phyloP scores from a whole-genome alignment of 176 grass and related monocot species.

The Oryza australiensis region DNA sequence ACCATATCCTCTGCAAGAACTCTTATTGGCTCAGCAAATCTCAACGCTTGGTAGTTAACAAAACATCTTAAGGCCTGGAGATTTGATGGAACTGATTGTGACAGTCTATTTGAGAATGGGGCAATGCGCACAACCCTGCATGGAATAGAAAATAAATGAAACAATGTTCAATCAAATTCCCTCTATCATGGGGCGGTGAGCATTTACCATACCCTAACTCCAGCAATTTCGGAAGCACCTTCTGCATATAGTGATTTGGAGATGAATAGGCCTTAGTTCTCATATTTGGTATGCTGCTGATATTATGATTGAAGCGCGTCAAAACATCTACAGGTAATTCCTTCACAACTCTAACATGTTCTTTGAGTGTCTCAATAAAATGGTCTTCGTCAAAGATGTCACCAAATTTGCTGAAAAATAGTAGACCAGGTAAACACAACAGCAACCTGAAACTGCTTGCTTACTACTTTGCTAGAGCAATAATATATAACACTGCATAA shows the following conservation, averaged over 20 bases:
- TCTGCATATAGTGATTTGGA: constrained; percentile 70
- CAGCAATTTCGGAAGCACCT: constrained; percentile 81
- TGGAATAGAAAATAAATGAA: constrained; percentile 33
- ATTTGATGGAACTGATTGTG: constrained; percentile 65
- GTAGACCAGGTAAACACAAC: constrained; percentile 11
- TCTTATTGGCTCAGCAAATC: constrained; percentile 82
- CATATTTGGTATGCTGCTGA: constrained; percentile 91
- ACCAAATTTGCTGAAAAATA: constrained; percentile 79
- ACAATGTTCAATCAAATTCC: constrained; percentile 21
- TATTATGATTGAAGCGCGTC: constrained; percentile 75
- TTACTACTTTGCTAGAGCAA: not conserved
- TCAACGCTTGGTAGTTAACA: constrained; percentile 80
- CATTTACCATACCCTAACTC: constrained; percentile 70
- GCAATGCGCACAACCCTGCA: constrained; percentile 88
- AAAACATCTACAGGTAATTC: constrained; percentile 73
- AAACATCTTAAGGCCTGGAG: constrained; percentile 87
- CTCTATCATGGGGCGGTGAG: not conserved
- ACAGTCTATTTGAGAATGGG: constrained; percentile 93
- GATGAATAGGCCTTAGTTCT: constrained; percentile 90
- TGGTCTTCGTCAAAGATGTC: constrained; percentile 94
- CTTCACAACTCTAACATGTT: constrained; percentile 84
- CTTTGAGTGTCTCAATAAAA: constrained; percentile 71
- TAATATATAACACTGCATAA: not conserved
- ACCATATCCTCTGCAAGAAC: constrained; percentile 71
- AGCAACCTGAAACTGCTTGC: not conserved